Evolutionary conservation across 805 yeast genomes (phyloP).

Genomic region (Scheffersomyces stipitis): DNA sequence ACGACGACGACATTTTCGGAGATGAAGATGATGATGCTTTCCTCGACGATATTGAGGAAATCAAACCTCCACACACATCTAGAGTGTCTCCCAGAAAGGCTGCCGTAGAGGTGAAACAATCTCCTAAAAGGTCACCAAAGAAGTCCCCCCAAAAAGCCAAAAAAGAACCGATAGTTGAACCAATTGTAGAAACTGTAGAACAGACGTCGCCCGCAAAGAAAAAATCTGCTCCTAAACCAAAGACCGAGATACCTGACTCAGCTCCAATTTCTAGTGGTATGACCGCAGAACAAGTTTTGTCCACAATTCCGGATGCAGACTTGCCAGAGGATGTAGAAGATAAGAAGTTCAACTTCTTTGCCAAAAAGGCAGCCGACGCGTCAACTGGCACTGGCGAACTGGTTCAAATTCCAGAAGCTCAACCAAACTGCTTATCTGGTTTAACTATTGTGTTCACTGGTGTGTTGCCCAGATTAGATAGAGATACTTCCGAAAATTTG

Average conservation of each 20-base stretch:
- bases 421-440: slow-evolving; percentile 84
- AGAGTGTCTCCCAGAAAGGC: background rate
- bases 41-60: background rate
- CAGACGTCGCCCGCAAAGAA: slow-evolving; percentile 3
- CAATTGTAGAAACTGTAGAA: no score
- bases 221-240: slow-evolving; percentile 4
- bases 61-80: background rate
- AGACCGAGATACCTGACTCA: slow-evolving; percentile 7
- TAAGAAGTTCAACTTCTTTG: slow-evolving; percentile 57
- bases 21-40: background rate
- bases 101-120: background rate
- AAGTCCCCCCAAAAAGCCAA: background rate
- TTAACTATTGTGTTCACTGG: slow-evolving; percentile 94
- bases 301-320: slow-evolving; percentile 72
- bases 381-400: slow-evolving; percentile 27
- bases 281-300: slow-evolving; percentile 56
- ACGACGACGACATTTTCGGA: slow-evolving; percentile 3
- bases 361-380: slow-evolving; percentile 20
- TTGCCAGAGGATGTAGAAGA: slow-evolving; percentile 57
- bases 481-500: slow-evolving; percentile 70
- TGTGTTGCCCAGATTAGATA: slow-evolving; percentile 71
- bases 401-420: slow-evolving; percentile 72
- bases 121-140: background rate
- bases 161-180: background rate
- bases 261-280: slow-evolving; percentile 19